phyloP scores from a whole-genome alignment of 2,329 filamentous ascomycete genomes.

The Ilyonectria robusta region DNA sequence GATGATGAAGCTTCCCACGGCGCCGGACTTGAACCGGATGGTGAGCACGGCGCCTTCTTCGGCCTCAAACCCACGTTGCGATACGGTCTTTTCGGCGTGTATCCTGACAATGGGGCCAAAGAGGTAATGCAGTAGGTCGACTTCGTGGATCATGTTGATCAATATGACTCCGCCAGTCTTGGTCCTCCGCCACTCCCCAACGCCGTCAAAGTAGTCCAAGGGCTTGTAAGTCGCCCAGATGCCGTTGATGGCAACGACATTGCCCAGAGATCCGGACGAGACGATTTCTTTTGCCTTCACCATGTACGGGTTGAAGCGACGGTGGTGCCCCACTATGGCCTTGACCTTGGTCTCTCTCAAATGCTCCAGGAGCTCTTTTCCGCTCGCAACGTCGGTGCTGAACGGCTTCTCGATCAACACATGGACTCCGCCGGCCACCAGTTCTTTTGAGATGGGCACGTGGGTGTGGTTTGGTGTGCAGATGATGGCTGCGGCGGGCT shows the following conservation, averaged over 20 bases:
- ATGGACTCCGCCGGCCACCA: conserved; percentile 64
- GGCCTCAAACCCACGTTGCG: conserved; percentile 62
- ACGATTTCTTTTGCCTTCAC: conserved; percentile 63
- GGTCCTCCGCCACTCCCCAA: conserved; percentile 63
- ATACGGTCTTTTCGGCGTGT: conserved; percentile 62
- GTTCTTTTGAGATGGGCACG: conserved; percentile 62
- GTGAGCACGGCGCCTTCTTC: conserved; percentile 71
- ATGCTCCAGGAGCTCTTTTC: conserved; percentile 49
- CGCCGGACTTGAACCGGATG: conserved; percentile 66
- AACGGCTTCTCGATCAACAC: conserved; percentile 72
- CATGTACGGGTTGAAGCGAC: conserved; percentile 72
- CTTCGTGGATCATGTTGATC: conserved; percentile 74
- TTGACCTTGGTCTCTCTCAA: conserved; percentile 52
- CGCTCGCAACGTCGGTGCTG: conserved; percentile 57
- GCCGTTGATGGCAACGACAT: conserved; percentile 66
- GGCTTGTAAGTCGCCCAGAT: conserved; percentile 70
- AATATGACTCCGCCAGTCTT: conserved; percentile 63
- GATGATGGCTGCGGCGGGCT: conserved; percentile 69
- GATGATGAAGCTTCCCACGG: conserved; percentile 70
- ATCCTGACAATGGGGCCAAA: conserved; percentile 67
- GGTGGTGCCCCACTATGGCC: conserved; percentile 70
- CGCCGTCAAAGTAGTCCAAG: conserved; percentile 62
- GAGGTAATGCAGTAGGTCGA: conserved; percentile 70
- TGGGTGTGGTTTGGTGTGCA: conserved; percentile 74
- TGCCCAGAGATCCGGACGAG: conserved; percentile 57